Evolutionary conservation across 208 protist species (phyloP), one percentile per base, ranked within the genome.

Genomic region (Vickermania spadyakhi): DNA sequence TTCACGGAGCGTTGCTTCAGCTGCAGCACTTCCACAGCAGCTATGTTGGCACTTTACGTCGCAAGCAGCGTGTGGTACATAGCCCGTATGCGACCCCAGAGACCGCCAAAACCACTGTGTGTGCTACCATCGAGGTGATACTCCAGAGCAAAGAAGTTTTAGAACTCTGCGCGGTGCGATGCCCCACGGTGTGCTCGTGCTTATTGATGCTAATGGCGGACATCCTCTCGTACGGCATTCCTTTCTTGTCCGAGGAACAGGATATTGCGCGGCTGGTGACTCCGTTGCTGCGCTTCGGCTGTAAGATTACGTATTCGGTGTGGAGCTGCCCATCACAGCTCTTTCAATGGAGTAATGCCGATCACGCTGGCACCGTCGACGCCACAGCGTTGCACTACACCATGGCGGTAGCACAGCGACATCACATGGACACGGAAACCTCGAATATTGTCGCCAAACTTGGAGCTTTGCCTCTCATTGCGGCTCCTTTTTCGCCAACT

Each of bases 1-100:
- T 88, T 7, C 90, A 96, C 66, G 90, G 90, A 2, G 70, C 68
- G 36, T 28, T 96, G 29, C 73, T 93, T n/a, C 83, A 94, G 55
- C 55, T 91, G 25, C 71, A 79, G 2, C 81, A 84, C 56, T 92
- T 93, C 62, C 79, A 91, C 51, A 63, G 65, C 4, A 70, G 74
- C 42, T 92, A 95, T 68, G 76, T 89, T 29, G 89, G 85, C 49
- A 89, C 84, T 31, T 5, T 81, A 36, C 71, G 65, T 25, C 64
- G 66, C 23, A 49, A 79, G 31, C 62, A 69, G 51, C 72, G 73
- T 31, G 66, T 62, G 22, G 56, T 59, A 23, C 58, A 69, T 45
- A 70, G 70, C 58, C 81, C 72, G 57, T 74, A 68, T 57, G 57
- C 61, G 1, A 73, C 60, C 21, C n/a, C 22, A 26, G 53, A 26